Percentiles rank a stretch among this genome's conserved stretches.
Evolutionary conservation across 129 eudicot genomes (phyloP).

Genomic region (Saussurea involucrata): DNA sequence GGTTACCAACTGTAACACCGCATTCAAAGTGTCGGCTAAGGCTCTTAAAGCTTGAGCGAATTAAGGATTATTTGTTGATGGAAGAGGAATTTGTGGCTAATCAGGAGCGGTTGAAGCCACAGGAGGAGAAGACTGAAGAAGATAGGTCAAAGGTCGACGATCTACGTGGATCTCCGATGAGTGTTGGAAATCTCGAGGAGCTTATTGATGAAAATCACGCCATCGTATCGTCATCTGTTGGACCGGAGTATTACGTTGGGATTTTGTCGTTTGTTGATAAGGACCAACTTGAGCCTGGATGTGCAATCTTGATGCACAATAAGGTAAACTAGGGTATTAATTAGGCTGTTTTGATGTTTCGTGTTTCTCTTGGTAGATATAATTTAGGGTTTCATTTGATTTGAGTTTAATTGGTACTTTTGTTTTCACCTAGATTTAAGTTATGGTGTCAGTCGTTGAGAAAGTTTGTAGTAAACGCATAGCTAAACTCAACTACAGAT

Average conservation of each 20-base stretch:
- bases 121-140: slow-evolving; percentile 94
- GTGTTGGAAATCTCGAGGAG: slow-evolving; percentile 94
- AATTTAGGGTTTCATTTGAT: slow-evolving; percentile 1
- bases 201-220: slow-evolving; percentile 96
- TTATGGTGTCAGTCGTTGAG: background rate
- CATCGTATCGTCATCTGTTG: slow-evolving; percentile 86
- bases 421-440: background rate
- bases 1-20: slow-evolving; percentile 84
- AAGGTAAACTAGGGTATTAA: slow-evolving; percentile 46
- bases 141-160: slow-evolving; percentile 90
- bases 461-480: background rate
- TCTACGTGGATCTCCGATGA: slow-evolving; percentile 91
- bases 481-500: background rate
- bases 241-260: slow-evolving; percentile 97
- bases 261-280: slow-evolving; percentile 86
- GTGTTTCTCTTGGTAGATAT: background rate
- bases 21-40: slow-evolving; percentile 74
- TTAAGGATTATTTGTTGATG: slow-evolving; percentile 85
- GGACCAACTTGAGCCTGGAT: slow-evolving; percentile 96
- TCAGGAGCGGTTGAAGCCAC: slow-evolving; percentile 89
- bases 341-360: background rate
- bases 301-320: slow-evolving; percentile 93
- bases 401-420: background rate
- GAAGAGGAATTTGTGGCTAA: slow-evolving; percentile 94
- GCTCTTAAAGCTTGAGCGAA: slow-evolving; percentile 70